These are phyloP conservation scores for Tulasnella sp. DNA, from an alignment of 768 basidiomycete species.

Conservation along the genomic window DNA sequence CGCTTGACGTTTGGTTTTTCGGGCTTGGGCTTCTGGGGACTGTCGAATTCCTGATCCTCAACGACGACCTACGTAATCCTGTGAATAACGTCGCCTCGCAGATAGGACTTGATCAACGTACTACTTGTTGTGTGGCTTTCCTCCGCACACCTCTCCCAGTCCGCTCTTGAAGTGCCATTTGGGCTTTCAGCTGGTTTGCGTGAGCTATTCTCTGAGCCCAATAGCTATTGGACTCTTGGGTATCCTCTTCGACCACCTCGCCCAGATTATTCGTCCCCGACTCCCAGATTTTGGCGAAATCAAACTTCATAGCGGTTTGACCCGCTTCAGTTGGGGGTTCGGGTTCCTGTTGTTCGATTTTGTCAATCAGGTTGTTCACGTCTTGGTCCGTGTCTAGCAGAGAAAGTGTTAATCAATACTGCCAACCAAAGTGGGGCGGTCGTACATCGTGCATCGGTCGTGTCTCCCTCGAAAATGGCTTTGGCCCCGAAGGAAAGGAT, in stretches of 20 bases:
- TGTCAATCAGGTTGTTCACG: slow-evolving; percentile 81
- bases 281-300: slow-evolving; percentile 90
- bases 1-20: slow-evolving; percentile 7
- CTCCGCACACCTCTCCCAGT: slow-evolving; percentile 75
- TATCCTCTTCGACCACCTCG: slow-evolving; percentile 54
- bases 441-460: slow-evolving; percentile 29
- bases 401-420: slow-evolving; percentile 13
- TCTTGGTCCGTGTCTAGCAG: slow-evolving; percentile 69
- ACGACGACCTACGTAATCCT: background rate
- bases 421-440: slow-evolving; percentile 35
- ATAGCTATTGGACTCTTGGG: slow-evolving; percentile 61
- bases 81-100: background rate
- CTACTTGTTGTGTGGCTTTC: slow-evolving; percentile 47
- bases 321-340: slow-evolving; percentile 46
- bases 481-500: slow-evolving; percentile 87
- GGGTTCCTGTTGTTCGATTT: slow-evolving; percentile 69
- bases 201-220: slow-evolving; percentile 56
- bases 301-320: slow-evolving; percentile 63
- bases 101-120: background rate
- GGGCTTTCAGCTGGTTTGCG: slow-evolving; percentile 48
- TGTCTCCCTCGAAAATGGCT: slow-evolving; percentile 65
- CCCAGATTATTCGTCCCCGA: slow-evolving; percentile 69
- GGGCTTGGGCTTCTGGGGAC: slow-evolving; percentile 21
- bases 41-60: slow-evolving; percentile 12
- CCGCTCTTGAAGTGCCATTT: slow-evolving; percentile 49